Evolutionary conservation across 805 yeast species (phyloP).

Genomic region (Nakazawaea populi): DNA sequence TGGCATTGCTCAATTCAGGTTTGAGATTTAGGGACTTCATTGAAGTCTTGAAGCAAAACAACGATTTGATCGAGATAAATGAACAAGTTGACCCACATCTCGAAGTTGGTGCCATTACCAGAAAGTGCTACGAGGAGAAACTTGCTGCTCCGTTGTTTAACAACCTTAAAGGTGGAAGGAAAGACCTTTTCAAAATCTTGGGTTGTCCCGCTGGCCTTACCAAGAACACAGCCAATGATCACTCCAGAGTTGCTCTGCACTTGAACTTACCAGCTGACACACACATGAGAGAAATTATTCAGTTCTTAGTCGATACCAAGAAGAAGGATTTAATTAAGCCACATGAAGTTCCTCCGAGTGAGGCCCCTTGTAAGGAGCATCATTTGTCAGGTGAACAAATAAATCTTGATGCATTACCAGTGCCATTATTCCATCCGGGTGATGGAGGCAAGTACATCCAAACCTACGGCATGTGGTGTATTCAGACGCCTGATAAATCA

Average conservation of each 20-base stretch:
- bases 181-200: slow-evolving; percentile 17
- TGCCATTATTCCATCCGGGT: slow-evolving; percentile 17
- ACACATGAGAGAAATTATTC: slow-evolving; percentile 18
- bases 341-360: slow-evolving; percentile 3
- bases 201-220: slow-evolving; percentile 22
- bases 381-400: slow-evolving; percentile 16
- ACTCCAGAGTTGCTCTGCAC: slow-evolving; percentile 22
- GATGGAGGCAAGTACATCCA: slow-evolving; percentile 24
- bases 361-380: slow-evolving; percentile 19
- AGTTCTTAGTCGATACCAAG: slow-evolving; percentile 16
- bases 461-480: slow-evolving; percentile 22
- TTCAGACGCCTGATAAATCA: slow-evolving; percentile 21
- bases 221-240: slow-evolving; percentile 15
- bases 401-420: slow-evolving; percentile 16
- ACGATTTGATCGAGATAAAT: slow-evolving; percentile 19
- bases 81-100: slow-evolving; percentile 20
- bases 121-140: slow-evolving; percentile 19
- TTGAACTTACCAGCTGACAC: slow-evolving; percentile 18
- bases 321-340: slow-evolving; percentile 15
- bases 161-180: slow-evolving; percentile 16
- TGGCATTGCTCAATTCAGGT: slow-evolving; percentile 15
- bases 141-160: slow-evolving; percentile 20
- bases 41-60: slow-evolving; percentile 17
- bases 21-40: slow-evolving; percentile 21
- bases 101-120: slow-evolving; percentile 24